Evolutionary conservation across 208 protist genomes (phyloP).

Genomic region (Crithidia fasciculata): DNA sequence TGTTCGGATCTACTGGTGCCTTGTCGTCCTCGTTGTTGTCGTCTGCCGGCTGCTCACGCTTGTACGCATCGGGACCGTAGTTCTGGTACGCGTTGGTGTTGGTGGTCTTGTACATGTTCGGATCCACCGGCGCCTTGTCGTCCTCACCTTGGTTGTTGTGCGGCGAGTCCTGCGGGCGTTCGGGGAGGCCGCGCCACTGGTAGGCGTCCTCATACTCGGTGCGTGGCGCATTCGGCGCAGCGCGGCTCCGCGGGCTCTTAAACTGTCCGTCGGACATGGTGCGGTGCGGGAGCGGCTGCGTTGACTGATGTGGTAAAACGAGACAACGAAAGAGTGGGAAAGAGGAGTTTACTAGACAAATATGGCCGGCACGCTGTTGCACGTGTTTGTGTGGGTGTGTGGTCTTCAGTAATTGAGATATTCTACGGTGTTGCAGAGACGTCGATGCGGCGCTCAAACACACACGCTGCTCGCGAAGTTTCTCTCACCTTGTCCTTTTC

Average conservation of each 20-base stretch:
- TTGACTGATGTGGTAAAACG: background rate
- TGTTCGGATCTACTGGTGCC: slow-evolving; percentile 41
- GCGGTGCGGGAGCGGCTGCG: background rate
- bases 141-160: slow-evolving; percentile 11
- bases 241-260: background rate
- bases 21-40: slow-evolving; percentile 7
- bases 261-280: background rate
- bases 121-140: slow-evolving; percentile 33
- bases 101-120: slow-evolving; percentile 58
- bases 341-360: too few relatives aligned
- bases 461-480: too few relatives aligned
- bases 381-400: too few relatives aligned
- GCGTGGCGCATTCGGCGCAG: background rate
- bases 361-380: too few relatives aligned
- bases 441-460: too few relatives aligned
- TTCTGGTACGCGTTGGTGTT: slow-evolving; percentile 6
- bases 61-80: slow-evolving; percentile 5
- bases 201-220: slow-evolving; percentile 48
- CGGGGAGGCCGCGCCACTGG: slow-evolving; percentile 36
- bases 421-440: too few relatives aligned
- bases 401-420: too few relatives aligned
- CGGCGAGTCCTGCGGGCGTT: background rate
- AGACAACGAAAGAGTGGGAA: too few relatives aligned
- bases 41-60: slow-evolving; percentile 9
- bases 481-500: too few relatives aligned